These are phyloP conservation scores for Cerrena zonata DNA, from an alignment of 1,284 basidiomycete genomes.

Conservation along the genomic window DNA sequence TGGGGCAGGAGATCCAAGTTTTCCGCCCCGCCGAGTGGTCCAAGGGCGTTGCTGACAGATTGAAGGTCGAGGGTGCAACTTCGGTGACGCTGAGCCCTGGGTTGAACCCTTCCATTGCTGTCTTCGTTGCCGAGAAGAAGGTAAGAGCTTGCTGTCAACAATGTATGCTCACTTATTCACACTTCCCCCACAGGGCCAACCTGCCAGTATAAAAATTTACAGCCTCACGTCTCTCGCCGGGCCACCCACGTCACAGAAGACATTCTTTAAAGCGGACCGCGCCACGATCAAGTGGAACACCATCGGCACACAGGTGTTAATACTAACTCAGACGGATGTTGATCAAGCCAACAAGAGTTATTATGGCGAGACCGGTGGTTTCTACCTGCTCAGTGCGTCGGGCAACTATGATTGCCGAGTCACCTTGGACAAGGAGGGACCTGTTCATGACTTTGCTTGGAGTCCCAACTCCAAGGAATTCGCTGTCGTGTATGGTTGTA, in stretches of 20 bases:
- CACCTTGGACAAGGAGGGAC: conserved; percentile 92
- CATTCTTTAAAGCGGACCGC: conserved; percentile 94
- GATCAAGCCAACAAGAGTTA: conserved; percentile 97
- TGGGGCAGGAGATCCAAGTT: conserved; percentile 82
- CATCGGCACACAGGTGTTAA: conserved; percentile 80
- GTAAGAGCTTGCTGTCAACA: conserved; percentile 33
- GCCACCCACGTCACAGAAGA: conserved; percentile 73
- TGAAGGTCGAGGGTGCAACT: conserved; percentile 77
- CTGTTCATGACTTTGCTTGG: conserved; percentile 95
- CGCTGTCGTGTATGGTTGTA: conserved; percentile 91
- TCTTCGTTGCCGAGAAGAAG: conserved; percentile 94
- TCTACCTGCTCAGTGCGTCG: conserved; percentile 91
- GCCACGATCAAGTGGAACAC: conserved; percentile 95
- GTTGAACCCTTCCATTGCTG: conserved; percentile 76
- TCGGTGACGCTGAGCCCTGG: conserved; percentile 76
- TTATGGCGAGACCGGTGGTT: conserved; percentile 90
- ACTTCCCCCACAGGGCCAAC: conserved; percentile 62
- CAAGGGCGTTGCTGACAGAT: conserved; percentile 75
- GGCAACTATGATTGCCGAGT: conserved; percentile 93
- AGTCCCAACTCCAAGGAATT: conserved; percentile 97
- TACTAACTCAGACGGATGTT: conserved; percentile 92
- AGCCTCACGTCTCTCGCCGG: conserved; percentile 60
- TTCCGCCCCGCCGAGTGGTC: conserved; percentile 77
- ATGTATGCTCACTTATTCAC: background rate
- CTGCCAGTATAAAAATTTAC: conserved; percentile 84